Conservation (phyloP, 805 yeast genomes). For the Yarrowia sp. region DNA sequence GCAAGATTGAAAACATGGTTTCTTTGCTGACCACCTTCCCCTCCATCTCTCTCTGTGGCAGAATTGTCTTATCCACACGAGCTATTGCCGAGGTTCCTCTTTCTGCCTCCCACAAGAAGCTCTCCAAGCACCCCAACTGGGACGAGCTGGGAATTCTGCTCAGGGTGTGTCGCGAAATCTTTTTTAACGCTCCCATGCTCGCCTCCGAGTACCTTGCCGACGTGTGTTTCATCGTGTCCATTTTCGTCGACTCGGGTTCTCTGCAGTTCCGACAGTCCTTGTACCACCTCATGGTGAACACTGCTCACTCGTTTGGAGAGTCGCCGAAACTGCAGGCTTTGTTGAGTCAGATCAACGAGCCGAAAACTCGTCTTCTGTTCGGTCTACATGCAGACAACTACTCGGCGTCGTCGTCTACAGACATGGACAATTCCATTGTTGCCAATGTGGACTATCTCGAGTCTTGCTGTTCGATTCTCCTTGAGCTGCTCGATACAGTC, state of each 20-base stretch:
- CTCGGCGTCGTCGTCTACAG: slow-evolving; percentile 14
- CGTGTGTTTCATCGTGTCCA: slow-evolving; percentile 68
- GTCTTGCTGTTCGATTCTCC: slow-evolving; percentile 42
- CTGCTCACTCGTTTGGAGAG: slow-evolving; percentile 69
- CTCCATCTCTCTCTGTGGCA: slow-evolving; percentile 74
- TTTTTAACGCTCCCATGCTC: slow-evolving; percentile 64
- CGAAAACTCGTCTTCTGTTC: slow-evolving; percentile 44
- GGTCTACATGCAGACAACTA: slow-evolving; percentile 44
- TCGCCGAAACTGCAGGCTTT: slow-evolving; percentile 57
- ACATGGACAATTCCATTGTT: slow-evolving; percentile 35
- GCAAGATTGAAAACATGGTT: slow-evolving; percentile 60
- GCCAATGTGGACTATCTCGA: slow-evolving; percentile 44
- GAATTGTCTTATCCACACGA: slow-evolving; percentile 55
- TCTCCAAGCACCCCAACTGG: slow-evolving; percentile 64
- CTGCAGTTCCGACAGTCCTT: slow-evolving; percentile 64
- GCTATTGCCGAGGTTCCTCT: slow-evolving; percentile 29
- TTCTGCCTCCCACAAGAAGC: slow-evolving; percentile 2
- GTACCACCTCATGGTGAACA: slow-evolving; percentile 67
- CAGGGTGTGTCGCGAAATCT: slow-evolving; percentile 65
- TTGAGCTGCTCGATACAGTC: slow-evolving; percentile 43
- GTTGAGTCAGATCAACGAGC: slow-evolving; percentile 43
- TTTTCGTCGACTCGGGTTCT: slow-evolving; percentile 61
- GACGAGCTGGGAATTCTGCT: slow-evolving; percentile 74
- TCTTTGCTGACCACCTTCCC: slow-evolving; percentile 70
- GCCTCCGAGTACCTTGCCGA: slow-evolving; percentile 61